Conservation (phyloP, 495 filamentous ascomycete species). For the Talaromyces borbonicus region DNA sequence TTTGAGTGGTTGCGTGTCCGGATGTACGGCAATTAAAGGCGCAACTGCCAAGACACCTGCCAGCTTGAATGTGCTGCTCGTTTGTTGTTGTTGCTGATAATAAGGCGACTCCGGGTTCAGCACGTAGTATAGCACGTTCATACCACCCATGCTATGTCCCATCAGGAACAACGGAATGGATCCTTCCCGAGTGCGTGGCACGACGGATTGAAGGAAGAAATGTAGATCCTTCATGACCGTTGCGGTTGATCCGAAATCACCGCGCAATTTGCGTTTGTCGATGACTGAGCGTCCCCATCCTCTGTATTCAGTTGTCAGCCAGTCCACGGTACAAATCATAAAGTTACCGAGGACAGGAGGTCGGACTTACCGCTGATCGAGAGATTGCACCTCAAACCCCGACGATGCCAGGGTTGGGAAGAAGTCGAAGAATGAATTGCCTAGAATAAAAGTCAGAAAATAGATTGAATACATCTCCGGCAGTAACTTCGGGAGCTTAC, state of each 20-base stretch:
- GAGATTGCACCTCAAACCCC: slow-evolving; percentile 61
- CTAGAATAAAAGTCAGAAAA: slow-evolving; percentile 11
- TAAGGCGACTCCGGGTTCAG: slow-evolving; percentile 15
- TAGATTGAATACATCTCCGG: background rate
- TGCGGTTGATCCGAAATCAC: slow-evolving; percentile 59
- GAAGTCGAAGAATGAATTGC: slow-evolving; percentile 60
- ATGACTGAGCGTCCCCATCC: slow-evolving; percentile 47
- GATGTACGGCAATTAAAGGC: slow-evolving; percentile 61
- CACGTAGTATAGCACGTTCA: slow-evolving; percentile 49
- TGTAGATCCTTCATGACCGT: slow-evolving; percentile 69
- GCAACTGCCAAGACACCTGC: slow-evolving; percentile 57
- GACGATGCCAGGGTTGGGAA: slow-evolving; percentile 58
- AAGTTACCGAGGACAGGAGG: too few species aligned
- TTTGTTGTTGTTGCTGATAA: slow-evolving; percentile 16
- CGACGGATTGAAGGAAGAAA: slow-evolving; percentile 46
- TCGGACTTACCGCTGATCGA: slow-evolving; percentile 59
- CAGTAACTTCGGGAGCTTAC: slow-evolving; percentile 13
- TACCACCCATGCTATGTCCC: slow-evolving; percentile 83
- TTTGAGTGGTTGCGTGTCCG: slow-evolving; percentile 45
- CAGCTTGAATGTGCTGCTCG: slow-evolving; percentile 33
- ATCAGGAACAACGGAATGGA: slow-evolving; percentile 66
- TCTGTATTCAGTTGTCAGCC: slow-evolving; percentile 10
- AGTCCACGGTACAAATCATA: too few species aligned
- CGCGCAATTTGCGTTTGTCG: slow-evolving; percentile 39
- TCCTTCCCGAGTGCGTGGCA: slow-evolving; percentile 16